A percentile compares a stretch with the other conserved stretches of the same genome.
phyloP scores from a whole-genome alignment of 768 basidiomycete species.

The Stropharia rugosoannulata region DNA sequence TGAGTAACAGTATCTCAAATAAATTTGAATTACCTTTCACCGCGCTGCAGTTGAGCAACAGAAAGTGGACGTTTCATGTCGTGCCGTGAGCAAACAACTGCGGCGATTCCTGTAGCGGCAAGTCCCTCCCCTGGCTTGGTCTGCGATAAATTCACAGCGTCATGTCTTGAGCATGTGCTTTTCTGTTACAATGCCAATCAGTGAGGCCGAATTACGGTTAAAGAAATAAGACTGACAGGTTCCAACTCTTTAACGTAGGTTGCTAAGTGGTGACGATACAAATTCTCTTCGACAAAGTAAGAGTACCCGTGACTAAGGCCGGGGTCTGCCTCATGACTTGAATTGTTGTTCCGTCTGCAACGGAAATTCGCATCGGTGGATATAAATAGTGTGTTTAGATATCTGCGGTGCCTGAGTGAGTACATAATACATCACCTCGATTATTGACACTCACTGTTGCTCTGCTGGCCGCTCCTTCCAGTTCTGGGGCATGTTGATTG shows the following conservation, averaged over 20 bases:
- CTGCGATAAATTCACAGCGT: constrained; percentile 11
- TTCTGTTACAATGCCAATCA: background rate
- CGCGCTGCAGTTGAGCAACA: constrained; percentile 30
- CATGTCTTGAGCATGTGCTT: constrained; percentile 13
- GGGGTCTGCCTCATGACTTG: background rate
- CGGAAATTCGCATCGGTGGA: constrained; percentile 24
- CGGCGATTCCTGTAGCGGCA: constrained; percentile 21
- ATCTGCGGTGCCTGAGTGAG: constrained; percentile 5
- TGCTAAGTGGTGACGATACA: background rate
- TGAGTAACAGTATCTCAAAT: background rate
- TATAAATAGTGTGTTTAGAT: constrained; percentile 24
- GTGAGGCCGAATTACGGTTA: constrained; percentile 19
- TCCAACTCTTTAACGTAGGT: background rate
- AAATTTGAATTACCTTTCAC: constrained; percentile 23
- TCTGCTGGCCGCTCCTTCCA: constrained; percentile 13
- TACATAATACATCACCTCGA: background rate
- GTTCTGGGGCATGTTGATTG: constrained; percentile 15
- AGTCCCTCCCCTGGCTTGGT: constrained; percentile 11
- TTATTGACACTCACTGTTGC: background rate
- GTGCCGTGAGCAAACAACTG: constrained; percentile 23
- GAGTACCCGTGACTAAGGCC: background rate
- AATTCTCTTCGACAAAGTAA: background rate
- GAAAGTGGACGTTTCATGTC: constrained; percentile 21
- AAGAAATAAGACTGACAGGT: constrained; percentile 17
- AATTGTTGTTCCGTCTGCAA: constrained; percentile 28